Conservation (phyloP, 768 basidiomycete genomes). For the Mycena amicta region DNA sequence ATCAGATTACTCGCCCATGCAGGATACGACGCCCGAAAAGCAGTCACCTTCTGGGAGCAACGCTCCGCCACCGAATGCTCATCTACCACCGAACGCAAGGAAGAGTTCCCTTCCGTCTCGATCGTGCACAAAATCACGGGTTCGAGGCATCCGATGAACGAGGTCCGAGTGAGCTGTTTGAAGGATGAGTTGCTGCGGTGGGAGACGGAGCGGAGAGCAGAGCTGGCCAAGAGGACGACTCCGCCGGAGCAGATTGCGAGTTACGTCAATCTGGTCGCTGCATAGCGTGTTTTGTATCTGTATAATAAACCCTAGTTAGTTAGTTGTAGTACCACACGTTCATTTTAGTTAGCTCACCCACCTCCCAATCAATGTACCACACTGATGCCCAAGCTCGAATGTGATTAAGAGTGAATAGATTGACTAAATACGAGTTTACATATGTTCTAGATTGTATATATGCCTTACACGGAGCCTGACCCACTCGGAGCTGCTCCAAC, state of each 20-base stretch:
- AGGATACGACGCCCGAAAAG: conserved; percentile 84
- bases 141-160: conserved; percentile 67
- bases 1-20: conserved; percentile 86
- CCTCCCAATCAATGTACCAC: neutral
- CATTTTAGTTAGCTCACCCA: neutral
- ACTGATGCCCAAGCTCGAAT: too few species aligned
- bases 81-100: conserved; percentile 26
- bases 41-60: conserved; percentile 83
- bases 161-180: conserved; percentile 61
- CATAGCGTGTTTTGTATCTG: conserved; percentile 5
- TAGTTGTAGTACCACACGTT: neutral
- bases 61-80: conserved; percentile 54
- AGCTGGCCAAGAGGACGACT: conserved; percentile 8
- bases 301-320: too few species aligned
- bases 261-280: conserved; percentile 14
- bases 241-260: conserved; percentile 12
- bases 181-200: conserved; percentile 71
- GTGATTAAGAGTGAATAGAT: neutral
- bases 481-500: neutral
- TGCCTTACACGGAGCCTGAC: neutral
- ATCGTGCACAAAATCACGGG: conserved; percentile 54
- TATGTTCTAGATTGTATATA: neutral
- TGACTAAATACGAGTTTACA: neutral
- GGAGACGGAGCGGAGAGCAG: conserved; percentile 54
- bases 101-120: conserved; percentile 21